Evolutionary conservation across 2,329 filamentous ascomycete genomes (phyloP).

Genomic region (Sporothrix globosa): DNA sequence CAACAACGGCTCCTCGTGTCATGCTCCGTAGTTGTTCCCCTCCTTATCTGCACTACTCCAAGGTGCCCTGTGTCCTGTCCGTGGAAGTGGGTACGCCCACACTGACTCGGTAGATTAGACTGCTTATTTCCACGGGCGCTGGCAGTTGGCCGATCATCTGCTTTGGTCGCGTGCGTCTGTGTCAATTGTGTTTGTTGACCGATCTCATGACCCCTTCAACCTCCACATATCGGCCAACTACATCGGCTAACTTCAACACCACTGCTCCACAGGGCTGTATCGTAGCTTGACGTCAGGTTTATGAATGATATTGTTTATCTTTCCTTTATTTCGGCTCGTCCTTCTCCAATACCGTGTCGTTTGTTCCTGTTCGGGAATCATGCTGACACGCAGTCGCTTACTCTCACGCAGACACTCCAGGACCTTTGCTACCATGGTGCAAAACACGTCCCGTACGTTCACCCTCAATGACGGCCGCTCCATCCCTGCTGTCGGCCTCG

Average conservation of each 20-base stretch:
- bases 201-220: background rate
- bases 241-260: background rate
- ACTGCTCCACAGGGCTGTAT: too few species aligned
- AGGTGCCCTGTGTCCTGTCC: background rate
- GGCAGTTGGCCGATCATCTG: background rate
- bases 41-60: background rate
- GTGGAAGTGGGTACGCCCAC: background rate
- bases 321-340: too few species aligned
- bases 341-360: too few species aligned
- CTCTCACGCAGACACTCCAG: background rate
- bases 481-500: constrained; percentile 18
- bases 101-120: too few species aligned
- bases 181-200: background rate
- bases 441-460: background rate
- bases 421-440: background rate
- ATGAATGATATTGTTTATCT: background rate
- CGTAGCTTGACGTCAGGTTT: background rate
- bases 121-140: background rate
- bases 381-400: too few species aligned
- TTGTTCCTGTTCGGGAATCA: too few species aligned
- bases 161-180: too few species aligned
- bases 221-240: background rate
- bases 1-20: background rate
- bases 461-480: constrained; percentile 14
- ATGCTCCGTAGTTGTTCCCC: too few species aligned